Evolutionary conservation across 768 basidiomycete genomes (phyloP), one percentile per base, ranked within the genome.

Genomic region (Tulasnella sp.): DNA sequence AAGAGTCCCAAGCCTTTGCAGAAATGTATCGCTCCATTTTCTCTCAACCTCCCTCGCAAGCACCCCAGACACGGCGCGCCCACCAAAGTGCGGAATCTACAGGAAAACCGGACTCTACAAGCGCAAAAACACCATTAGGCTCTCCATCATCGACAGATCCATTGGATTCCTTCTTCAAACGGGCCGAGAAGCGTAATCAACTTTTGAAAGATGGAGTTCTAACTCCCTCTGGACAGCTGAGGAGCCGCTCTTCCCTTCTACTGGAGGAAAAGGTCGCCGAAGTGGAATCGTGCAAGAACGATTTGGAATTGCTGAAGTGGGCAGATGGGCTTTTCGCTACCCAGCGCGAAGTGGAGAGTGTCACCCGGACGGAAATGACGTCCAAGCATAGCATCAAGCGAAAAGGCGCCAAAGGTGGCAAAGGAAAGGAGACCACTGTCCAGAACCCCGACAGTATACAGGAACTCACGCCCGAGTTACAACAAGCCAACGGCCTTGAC

Each of bases 271-370:
- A 90, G 80, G 90, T 90, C 81, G 93, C 93, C 78, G 87, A 88
- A 75, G 91, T 96, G 85, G 87, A 91, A 71, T 80, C 87, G 22
- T 93, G 91, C 79, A 83, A 86, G 31, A 90, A 86, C 8, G 94
- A 95, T 79, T 83, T 87, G 76, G 86, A 91, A 72, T 85, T 96
- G 22, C 85, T 95, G 71, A 86, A 89, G 42, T 96, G 94, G 94
- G 88, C 90, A 80, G 82, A 83, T 19, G 88, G 91, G 72, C 87
- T 95, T 2, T 96, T 95, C 79, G 88, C 83, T 19, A 87, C 89
- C 79, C 78, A 79, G 54, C 79, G 81, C 68, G 81, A 83, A 19
- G 78, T 64, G 38, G 71, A 81, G 42, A 77, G 83, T 0, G 79
- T 82, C 14, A 14, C 42, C 19, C 15, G 42, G 42, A 17, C 15